Evolutionary conservation across 2,329 filamentous ascomycete genomes (phyloP), one percentile per base, ranked within the genome.

Genomic region (Magnaporthales sp.): DNA sequence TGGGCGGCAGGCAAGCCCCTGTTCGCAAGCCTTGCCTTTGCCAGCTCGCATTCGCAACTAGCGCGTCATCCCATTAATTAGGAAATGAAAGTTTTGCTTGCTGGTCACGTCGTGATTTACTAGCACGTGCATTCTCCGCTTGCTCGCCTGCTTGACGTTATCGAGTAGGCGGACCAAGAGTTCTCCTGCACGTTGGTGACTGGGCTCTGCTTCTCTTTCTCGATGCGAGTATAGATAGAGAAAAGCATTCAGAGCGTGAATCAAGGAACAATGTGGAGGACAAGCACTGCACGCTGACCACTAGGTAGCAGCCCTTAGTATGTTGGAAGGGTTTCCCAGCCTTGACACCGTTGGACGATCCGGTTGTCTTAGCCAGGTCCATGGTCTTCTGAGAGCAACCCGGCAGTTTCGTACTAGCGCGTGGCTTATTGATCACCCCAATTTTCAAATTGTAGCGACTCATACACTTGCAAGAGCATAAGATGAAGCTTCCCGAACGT

Each of bases 21-120:
- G 63, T 61, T 67, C 67, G 65, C 65, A 62, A 65, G 38, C 29
- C 31, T 65, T 63, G 62, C 67, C 67, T 22, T 60, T 64, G 60
- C n/a, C 32, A 56, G 61, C 65, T 54, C 26, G 38, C 38, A 46
- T 46, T 62, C 31, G 30, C 65, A 22, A 32, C 62, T 63, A 32
- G 62, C 62, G 27, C 26, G 38, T n/a, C 38, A 46, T 46, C 38
- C 38, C 38, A 46, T 46, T 24, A 19, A 38, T 15, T 29, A 58
- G 30, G 27, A 30, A 26, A 62, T 66, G 60, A 62, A 46, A 62
- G 38, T 46, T 58, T 58, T 58, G 54, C 54, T 66, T 66, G 32
- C 58, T 66, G 32, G 56, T 30, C 65, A 62, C 29, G 29, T 38
- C 15, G 54, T 26, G 22, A 6, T 46, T 58, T n/a, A 26, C 54